phyloP scores from a whole-genome alignment of 352 stramenopile genomes.

The Phytophthora cryptogea region DNA sequence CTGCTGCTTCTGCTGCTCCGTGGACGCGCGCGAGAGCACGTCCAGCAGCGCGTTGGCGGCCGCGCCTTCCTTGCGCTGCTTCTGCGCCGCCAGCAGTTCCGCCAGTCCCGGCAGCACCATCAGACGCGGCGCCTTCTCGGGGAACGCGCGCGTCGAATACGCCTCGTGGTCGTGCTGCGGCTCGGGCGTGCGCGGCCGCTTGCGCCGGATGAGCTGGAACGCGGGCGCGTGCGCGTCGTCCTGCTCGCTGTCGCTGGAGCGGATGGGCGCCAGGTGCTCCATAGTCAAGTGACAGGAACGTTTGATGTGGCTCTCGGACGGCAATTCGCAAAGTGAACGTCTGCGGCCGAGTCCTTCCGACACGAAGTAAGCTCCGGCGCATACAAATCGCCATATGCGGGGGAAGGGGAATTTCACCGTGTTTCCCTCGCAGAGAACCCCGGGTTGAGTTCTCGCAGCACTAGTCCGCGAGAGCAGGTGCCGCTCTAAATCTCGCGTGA shows the following conservation, averaged over 20 bases:
- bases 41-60: conserved; percentile 16
- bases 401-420: conserved; percentile 28
- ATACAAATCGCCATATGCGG: conserved; percentile 41
- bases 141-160: conserved; percentile 9
- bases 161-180: conserved; percentile 4
- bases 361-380: conserved; percentile 24
- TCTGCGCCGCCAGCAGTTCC: conserved; percentile 44
- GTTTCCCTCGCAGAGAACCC: conserved; percentile 38
- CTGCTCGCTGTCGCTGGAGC: conserved; percentile 17
- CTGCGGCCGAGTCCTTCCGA: conserved; percentile 13
- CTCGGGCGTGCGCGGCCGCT: conserved; percentile 44
- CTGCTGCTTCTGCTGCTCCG: conserved; percentile 15
- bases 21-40: conserved; percentile 29
- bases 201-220: conserved; percentile 49
- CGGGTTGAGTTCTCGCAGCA: neutral
- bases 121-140: conserved; percentile 29
- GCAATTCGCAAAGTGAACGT: conserved; percentile 42
- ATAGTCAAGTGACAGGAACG: neutral
- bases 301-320: conserved; percentile 10
- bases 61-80: conserved; percentile 28
- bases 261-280: conserved; percentile 24
- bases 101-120: conserved; percentile 47
- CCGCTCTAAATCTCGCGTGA: neutral
- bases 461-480: conserved; percentile 41
- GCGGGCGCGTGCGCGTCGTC: conserved; percentile 13